These are phyloP conservation scores for Dalbergia oliveri DNA, from an alignment of 306 rosid species.

Conservation along the genomic window DNA sequence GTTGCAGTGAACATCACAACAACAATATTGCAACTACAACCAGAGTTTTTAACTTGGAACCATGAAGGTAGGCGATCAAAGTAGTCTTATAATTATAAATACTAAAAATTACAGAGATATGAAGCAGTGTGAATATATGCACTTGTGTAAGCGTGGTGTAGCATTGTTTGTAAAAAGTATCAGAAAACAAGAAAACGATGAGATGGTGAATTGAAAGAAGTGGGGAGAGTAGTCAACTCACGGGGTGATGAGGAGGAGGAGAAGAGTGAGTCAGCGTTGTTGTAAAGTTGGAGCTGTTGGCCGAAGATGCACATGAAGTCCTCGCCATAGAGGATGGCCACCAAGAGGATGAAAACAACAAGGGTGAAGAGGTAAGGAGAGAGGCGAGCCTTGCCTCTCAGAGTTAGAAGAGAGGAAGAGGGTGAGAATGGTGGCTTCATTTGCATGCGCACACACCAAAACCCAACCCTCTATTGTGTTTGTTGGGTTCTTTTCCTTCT, in stretches of 20 bases:
- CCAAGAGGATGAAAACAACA: slow-evolving; percentile 77
- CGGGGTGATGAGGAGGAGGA: slow-evolving; percentile 52
- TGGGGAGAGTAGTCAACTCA: slow-evolving; percentile 49
- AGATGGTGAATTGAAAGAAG: neutral
- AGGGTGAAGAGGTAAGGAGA: slow-evolving; percentile 80
- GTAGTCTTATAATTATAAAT: too few species aligned
- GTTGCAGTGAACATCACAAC: too few species aligned
- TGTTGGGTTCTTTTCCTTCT: neutral
- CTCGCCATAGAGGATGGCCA: slow-evolving; percentile 71
- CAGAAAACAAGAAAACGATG: too few species aligned
- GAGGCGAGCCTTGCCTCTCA: slow-evolving; percentile 67
- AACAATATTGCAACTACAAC: too few species aligned
- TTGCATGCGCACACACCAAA: slow-evolving; percentile 41
- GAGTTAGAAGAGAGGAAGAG: slow-evolving; percentile 53
- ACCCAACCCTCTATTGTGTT: neutral
- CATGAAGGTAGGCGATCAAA: too few species aligned
- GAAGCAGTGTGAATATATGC: too few species aligned
- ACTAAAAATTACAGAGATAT: too few species aligned
- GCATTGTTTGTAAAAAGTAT: neutral
- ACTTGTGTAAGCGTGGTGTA: too few species aligned
- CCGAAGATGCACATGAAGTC: slow-evolving; percentile 74
- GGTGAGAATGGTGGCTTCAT: slow-evolving; percentile 74
- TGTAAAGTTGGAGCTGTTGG: slow-evolving; percentile 61
- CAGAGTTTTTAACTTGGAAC: too few species aligned
- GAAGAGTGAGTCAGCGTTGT: slow-evolving; percentile 43